A percentile compares a stretch with the other conserved stretches of the same genome.
Conservation (phyloP, 208 protist genomes). For the Trypanosoma congolense region DNA sequence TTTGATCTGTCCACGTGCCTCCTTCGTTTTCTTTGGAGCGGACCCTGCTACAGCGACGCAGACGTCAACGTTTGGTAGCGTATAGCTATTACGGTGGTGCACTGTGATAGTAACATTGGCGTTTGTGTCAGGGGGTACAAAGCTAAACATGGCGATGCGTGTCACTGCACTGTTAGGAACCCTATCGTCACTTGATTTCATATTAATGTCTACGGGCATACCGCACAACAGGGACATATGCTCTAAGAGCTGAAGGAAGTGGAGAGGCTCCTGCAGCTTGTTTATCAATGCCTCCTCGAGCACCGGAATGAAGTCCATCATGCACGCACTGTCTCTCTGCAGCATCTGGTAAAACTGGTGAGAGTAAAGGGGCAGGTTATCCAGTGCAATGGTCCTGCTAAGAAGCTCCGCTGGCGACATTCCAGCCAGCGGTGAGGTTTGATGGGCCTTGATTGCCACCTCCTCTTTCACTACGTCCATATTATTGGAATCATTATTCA, state of each 20-base stretch:
- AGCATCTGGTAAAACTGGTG: constrained; percentile 2
- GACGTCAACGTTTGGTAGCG: constrained; percentile 35
- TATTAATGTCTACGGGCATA: constrained; percentile 29
- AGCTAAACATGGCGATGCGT: constrained; percentile 33
- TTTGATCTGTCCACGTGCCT: constrained; percentile 28
- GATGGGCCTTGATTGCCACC: constrained; percentile 23
- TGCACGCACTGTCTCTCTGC: constrained; percentile 13
- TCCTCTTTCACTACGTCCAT: constrained; percentile 22
- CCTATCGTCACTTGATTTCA: constrained; percentile 8
- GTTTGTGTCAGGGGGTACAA: constrained; percentile 29
- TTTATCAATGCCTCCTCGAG: constrained; percentile 32
- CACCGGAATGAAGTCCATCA: constrained; percentile 35
- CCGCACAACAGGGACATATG: constrained; percentile 32
- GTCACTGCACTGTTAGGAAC: constrained; percentile 1
- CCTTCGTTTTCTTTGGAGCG: constrained; percentile 2
- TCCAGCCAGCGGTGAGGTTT: constrained; percentile 1
- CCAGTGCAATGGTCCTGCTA: constrained; percentile 28
- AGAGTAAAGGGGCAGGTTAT: constrained; percentile 24
- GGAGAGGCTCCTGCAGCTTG: constrained; percentile 33
- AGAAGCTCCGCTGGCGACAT: constrained; percentile 23
- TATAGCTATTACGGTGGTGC: constrained; percentile 37
- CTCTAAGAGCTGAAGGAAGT: constrained; percentile 37
- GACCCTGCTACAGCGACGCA: constrained; percentile 33
- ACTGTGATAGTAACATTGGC: constrained; percentile 37
- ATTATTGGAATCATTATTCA: background rate